A percentile compares a stretch with the other conserved stretches of the same genome.
These are phyloP conservation scores for Ophiobolus disseminans DNA, from an alignment of 2,329 filamentous ascomycete species.

Conservation along the genomic window DNA sequence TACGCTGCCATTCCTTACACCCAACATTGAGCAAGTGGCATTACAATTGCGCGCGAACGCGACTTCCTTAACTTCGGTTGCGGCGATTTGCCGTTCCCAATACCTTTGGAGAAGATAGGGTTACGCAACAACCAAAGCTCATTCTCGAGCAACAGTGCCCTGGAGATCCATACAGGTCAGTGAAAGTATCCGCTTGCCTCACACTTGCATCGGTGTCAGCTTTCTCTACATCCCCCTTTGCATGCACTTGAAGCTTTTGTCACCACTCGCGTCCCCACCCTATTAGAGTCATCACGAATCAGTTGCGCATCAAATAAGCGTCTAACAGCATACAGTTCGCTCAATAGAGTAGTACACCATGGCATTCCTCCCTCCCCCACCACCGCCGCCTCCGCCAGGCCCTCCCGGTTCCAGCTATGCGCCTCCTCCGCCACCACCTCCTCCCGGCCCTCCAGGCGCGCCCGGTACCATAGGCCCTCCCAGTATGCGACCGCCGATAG, in stretches of 20 bases:
- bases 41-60: conserved; percentile 28
- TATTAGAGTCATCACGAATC: background rate
- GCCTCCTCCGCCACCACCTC: conserved; percentile 66
- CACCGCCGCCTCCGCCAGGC: conserved; percentile 47
- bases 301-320: background rate
- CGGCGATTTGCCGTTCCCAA: conserved; percentile 33
- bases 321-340: background rate
- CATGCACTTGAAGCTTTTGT: background rate
- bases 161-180: background rate
- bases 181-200: background rate
- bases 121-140: background rate
- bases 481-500: conserved; percentile 74
- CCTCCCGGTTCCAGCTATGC: conserved; percentile 34
- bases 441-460: conserved; percentile 57
- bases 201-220: background rate
- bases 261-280: background rate
- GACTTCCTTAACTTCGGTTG: conserved; percentile 25
- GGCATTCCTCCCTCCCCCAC: conserved; percentile 51
- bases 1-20: conserved; percentile 18
- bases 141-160: background rate
- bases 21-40: conserved; percentile 16
- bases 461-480: conserved; percentile 64
- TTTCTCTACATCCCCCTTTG: conserved; percentile 1
- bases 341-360: conserved; percentile 16
- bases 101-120: conserved; percentile 25